Conservation (phyloP, 2,329 filamentous ascomycete species). For the Cercospora sesami region DNA sequence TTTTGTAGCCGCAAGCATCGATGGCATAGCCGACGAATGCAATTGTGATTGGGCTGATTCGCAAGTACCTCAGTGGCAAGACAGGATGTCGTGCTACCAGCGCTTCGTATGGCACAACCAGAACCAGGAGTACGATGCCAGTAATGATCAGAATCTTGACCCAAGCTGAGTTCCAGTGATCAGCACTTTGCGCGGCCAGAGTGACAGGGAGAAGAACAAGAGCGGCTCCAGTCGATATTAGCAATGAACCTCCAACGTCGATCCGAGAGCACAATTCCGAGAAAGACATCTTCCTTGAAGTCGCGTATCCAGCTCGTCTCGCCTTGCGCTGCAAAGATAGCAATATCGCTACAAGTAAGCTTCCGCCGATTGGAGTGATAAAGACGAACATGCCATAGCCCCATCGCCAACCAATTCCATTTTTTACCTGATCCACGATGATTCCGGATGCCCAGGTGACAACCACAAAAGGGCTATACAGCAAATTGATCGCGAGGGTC, state of each 20-base stretch:
- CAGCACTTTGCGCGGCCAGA: constrained; percentile 44
- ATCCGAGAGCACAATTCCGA: constrained; percentile 41
- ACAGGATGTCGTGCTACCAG: constrained; percentile 48
- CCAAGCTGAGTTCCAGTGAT: constrained; percentile 49
- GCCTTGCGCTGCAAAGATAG: constrained; percentile 42
- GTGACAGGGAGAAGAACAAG: constrained; percentile 53
- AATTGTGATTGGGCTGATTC: constrained; percentile 46
- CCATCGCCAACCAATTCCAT: constrained; percentile 48
- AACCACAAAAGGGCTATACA: constrained; percentile 45
- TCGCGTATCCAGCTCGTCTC: constrained; percentile 34
- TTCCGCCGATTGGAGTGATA: constrained; percentile 44
- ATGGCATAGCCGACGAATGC: constrained; percentile 44
- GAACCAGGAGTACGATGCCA: constrained; percentile 45
- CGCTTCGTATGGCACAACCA: constrained; percentile 53
- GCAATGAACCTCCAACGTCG: constrained; percentile 44
- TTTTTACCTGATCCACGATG: constrained; percentile 45
- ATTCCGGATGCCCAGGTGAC: constrained; percentile 45
- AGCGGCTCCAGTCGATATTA: constrained; percentile 53
- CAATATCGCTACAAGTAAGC: constrained; percentile 42
- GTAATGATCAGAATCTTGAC: constrained; percentile 49
- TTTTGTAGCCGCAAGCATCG: constrained; percentile 48
- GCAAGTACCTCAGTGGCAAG: constrained; percentile 50
- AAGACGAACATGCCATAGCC: constrained; percentile 49
- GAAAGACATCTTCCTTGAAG: constrained; percentile 32
- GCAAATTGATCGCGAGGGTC: constrained; percentile 43